These are phyloP conservation scores for Venturia effusa DNA, from an alignment of 2,329 filamentous ascomycete genomes.

Conservation along the genomic window DNA sequence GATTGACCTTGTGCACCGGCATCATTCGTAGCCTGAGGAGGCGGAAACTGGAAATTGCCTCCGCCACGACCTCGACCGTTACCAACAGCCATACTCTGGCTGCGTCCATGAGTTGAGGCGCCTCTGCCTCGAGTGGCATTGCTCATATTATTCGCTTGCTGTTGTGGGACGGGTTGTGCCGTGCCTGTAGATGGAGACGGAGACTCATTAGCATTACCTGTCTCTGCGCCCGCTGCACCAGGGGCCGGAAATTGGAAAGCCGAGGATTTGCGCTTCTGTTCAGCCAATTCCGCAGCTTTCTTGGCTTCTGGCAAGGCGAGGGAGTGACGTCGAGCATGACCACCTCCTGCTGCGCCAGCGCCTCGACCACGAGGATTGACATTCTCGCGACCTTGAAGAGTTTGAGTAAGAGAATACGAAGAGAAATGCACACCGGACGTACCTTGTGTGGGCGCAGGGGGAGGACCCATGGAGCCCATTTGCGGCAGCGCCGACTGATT, in stretches of 20 bases:
- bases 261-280: conserved; percentile 90
- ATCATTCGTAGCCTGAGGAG: conserved; percentile 41
- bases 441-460: conserved; percentile 82
- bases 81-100: conserved; percentile 80
- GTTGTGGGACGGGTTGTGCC: conserved; percentile 38
- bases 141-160: conserved; percentile 18
- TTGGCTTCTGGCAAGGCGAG: conserved; percentile 91
- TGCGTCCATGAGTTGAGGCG: conserved; percentile 52
- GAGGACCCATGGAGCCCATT: conserved; percentile 72
- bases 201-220: conserved; percentile 9
- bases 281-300: conserved; percentile 91
- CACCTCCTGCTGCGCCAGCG: conserved; percentile 54
- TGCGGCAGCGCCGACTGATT: conserved; percentile 95
- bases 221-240: conserved; percentile 42
- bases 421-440: conserved; percentile 60
- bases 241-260: conserved; percentile 91
- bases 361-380: conserved; percentile 61
- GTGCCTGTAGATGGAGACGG: conserved; percentile 34
- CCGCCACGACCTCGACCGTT: conserved; percentile 60
- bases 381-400: conserved; percentile 53
- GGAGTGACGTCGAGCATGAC: conserved; percentile 90
- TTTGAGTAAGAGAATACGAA: conserved; percentile 18
- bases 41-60: conserved; percentile 61
- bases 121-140: conserved; percentile 29
- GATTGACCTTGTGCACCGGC: conserved; percentile 30